phyloP scores from a whole-genome alignment of 2,329 filamentous ascomycete genomes.

The Tolypocladium endophyticum region DNA sequence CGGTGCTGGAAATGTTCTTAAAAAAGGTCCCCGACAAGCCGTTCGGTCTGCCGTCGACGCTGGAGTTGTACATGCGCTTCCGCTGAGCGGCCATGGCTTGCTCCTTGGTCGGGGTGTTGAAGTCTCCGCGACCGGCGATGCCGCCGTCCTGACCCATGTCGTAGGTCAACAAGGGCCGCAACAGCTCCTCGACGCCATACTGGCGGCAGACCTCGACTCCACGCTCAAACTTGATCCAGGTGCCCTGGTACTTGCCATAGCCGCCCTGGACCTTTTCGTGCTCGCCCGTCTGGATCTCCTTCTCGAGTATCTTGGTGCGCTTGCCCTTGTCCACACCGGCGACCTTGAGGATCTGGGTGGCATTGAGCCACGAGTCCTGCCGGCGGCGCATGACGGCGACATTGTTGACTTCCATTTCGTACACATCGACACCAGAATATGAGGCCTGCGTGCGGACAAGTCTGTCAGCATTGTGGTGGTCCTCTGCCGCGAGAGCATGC shows the following conservation, averaged over 20 bases:
- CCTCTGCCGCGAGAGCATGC: neutral
- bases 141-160: conserved; percentile 71
- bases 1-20: conserved; percentile 89
- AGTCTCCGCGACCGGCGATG: conserved; percentile 57
- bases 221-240: conserved; percentile 92
- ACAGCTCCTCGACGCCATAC: conserved; percentile 65
- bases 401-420: conserved; percentile 95
- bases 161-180: conserved; percentile 67
- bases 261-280: conserved; percentile 98
- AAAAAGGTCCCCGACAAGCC: conserved; percentile 81
- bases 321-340: conserved; percentile 96
- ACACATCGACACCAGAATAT: conserved; percentile 92
- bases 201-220: conserved; percentile 84
- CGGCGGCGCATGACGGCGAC: conserved; percentile 93
- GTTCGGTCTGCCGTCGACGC: conserved; percentile 55
- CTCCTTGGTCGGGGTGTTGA: conserved; percentile 96
- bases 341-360: conserved; percentile 95
- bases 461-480: conserved; percentile 5
- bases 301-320: conserved; percentile 93
- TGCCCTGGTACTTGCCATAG: conserved; percentile 98
- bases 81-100: conserved; percentile 94
- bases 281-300: conserved; percentile 91
- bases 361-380: conserved; percentile 93
- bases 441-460: conserved; percentile 46
- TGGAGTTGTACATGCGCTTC: conserved; percentile 75